phyloP scores from a whole-genome alignment of 1,284 basidiomycete genomes.

The Tetrapyrgos nigripes region DNA sequence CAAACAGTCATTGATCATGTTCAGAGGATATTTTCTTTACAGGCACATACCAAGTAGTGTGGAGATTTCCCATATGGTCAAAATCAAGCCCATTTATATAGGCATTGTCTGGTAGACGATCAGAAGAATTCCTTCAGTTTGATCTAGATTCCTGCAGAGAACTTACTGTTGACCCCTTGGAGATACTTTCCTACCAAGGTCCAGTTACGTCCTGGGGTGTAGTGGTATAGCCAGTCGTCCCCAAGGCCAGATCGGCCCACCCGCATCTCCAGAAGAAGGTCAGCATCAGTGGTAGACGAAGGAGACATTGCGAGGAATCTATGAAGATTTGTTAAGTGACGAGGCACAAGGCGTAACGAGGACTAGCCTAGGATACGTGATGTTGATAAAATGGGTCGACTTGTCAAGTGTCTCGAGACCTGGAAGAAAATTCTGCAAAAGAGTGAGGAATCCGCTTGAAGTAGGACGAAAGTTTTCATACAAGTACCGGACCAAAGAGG shows the following conservation, averaged over 20 bases:
- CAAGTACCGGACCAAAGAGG: constrained; percentile 9
- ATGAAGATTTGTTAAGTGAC: background rate
- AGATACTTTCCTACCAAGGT: constrained; percentile 42
- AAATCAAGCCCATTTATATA: constrained; percentile 55
- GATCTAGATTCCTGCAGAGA: background rate
- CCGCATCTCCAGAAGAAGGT: constrained; percentile 45
- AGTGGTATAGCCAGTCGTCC: constrained; percentile 50
- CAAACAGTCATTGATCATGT: background rate
- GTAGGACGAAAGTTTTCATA: constrained; percentile 28
- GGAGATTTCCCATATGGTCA: constrained; percentile 37
- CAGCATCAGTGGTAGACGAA: constrained; percentile 18
- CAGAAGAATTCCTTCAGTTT: background rate
- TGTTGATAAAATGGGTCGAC: constrained; percentile 40
- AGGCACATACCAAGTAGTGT: constrained; percentile 42
- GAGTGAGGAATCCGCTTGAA: constrained; percentile 22
- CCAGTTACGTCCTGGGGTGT: constrained; percentile 41
- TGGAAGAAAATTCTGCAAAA: constrained; percentile 40
- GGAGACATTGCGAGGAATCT: constrained; percentile 7
- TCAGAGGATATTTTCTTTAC: background rate
- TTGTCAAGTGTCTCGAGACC: constrained; percentile 44
- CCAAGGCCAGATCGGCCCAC: constrained; percentile 49
- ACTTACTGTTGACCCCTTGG: constrained; percentile 23
- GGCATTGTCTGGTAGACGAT: constrained; percentile 39
- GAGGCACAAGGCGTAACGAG: constrained; percentile 26
- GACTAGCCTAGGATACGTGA: constrained; percentile 51